Conservation (phyloP, 2,329 filamentous ascomycete species). For the Colletotrichum endophyticum region DNA sequence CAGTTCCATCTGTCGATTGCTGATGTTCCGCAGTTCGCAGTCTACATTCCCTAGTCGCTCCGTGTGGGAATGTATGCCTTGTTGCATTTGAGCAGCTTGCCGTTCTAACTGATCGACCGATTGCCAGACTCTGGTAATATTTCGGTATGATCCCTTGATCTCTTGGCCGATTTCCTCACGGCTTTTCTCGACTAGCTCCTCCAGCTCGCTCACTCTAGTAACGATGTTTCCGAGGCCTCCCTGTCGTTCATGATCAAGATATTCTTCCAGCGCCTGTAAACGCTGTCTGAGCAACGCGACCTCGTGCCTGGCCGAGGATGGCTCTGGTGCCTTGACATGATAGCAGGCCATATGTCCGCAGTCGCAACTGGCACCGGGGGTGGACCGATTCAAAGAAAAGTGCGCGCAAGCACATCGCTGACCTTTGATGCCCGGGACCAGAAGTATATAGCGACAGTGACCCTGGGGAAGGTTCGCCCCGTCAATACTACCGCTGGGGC, state of each 20-base stretch:
- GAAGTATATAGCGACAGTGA: conserved; percentile 64
- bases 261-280: conserved; percentile 48
- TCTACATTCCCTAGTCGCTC: conserved; percentile 45
- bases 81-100: conserved; percentile 37
- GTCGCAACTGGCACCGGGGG: conserved; percentile 60
- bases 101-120: conserved; percentile 51
- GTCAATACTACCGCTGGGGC: conserved; percentile 33
- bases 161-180: conserved; percentile 56
- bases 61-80: conserved; percentile 41
- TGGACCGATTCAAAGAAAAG: conserved; percentile 58
- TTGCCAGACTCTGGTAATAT: conserved; percentile 59
- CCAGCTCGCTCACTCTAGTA: conserved; percentile 52
- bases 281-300: conserved; percentile 53
- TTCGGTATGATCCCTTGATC: conserved; percentile 59
- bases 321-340: conserved; percentile 54
- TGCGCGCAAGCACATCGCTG: conserved; percentile 63
- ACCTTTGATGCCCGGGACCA: conserved; percentile 61
- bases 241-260: conserved; percentile 40
- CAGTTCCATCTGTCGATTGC: conserved; percentile 53
- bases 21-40: conserved; percentile 48
- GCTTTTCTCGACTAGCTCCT: conserved; percentile 59
- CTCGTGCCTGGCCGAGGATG: conserved; percentile 48
- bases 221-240: conserved; percentile 44
- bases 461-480: conserved; percentile 58
- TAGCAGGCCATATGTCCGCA: conserved; percentile 67